phyloP scores from a whole-genome alignment of 2,329 filamentous ascomycete species.

The Xylariaceae sp. region DNA sequence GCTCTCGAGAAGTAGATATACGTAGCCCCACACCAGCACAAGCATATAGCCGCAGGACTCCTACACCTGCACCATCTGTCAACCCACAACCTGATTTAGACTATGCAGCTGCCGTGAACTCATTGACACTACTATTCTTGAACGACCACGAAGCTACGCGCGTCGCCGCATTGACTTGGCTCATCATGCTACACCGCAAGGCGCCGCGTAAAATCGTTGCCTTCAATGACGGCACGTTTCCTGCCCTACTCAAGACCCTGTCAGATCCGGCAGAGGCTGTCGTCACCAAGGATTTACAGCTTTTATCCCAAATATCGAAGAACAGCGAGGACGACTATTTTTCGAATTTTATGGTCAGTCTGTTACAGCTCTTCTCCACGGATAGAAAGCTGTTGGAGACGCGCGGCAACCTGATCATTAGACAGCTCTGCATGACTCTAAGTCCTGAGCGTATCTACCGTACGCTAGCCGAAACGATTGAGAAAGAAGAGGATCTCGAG shows the following conservation, averaged over 20 bases:
- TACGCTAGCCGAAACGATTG: slow-evolving; percentile 92
- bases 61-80: slow-evolving; percentile 50
- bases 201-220: slow-evolving; percentile 91
- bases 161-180: slow-evolving; percentile 91
- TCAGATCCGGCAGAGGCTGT: slow-evolving; percentile 96
- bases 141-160: slow-evolving; percentile 97
- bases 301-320: slow-evolving; percentile 93
- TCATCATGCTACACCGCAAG: slow-evolving; percentile 97
- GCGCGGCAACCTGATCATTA: slow-evolving; percentile 92
- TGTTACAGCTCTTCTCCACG: slow-evolving; percentile 93
- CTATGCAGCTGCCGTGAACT: slow-evolving; percentile 92
- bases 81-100: slow-evolving; percentile 76
- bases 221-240: slow-evolving; percentile 97
- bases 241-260: slow-evolving; percentile 91
- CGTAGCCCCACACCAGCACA: slow-evolving; percentile 59
- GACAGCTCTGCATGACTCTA: slow-evolving; percentile 89
- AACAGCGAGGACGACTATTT: slow-evolving; percentile 99
- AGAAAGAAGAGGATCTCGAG: slow-evolving; percentile 97
- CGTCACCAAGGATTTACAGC: slow-evolving; percentile 89
- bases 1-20: slow-evolving; percentile 58
- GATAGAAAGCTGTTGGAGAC: slow-evolving; percentile 90
- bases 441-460: slow-evolving; percentile 96
- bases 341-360: slow-evolving; percentile 95
- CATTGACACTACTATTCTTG: slow-evolving; percentile 88
- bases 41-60: slow-evolving; percentile 53